phyloP scores from a whole-genome alignment of 805 yeast species.

The Sugiyamaella valdiviana region DNA sequence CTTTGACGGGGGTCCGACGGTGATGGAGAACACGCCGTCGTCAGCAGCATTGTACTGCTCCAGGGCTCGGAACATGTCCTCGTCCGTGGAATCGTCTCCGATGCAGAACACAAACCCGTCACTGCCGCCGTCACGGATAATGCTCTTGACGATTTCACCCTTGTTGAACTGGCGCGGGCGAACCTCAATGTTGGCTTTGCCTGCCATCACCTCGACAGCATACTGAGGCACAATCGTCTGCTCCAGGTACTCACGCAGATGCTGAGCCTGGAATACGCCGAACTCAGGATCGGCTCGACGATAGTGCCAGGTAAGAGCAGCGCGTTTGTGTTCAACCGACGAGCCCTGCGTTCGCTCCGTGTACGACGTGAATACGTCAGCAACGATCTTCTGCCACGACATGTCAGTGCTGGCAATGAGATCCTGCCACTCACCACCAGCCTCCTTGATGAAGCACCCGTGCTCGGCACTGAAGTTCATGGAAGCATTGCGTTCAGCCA shows the following conservation, averaged over 20 bases:
- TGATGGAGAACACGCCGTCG: constrained; percentile 68
- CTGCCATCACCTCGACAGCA: constrained; percentile 93
- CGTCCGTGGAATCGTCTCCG: constrained; percentile 97
- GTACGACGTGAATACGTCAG: constrained; percentile 61
- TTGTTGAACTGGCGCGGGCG: constrained; percentile 91
- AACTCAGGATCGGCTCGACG: constrained; percentile 90
- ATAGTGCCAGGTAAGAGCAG: constrained; percentile 97
- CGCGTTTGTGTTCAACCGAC: constrained; percentile 77
- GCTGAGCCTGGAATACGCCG: constrained; percentile 79
- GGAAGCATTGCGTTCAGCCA: constrained; percentile 55
- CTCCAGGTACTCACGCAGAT: constrained; percentile 59
- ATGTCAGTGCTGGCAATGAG: constrained; percentile 77
- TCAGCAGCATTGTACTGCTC: constrained; percentile 28
- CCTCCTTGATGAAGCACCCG: constrained; percentile 85
- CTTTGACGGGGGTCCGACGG: constrained; percentile 90
- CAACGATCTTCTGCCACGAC: constrained; percentile 90
- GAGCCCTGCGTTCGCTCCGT: constrained; percentile 92
- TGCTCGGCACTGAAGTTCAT: constrained; percentile 94
- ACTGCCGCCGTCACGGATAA: constrained; percentile 47
- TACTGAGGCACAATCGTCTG: constrained; percentile 53
- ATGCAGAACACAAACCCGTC: constrained; percentile 78
- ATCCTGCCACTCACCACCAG: constrained; percentile 74
- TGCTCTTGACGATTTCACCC: constrained; percentile 87
- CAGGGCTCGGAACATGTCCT: constrained; percentile 88
- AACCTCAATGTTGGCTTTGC: constrained; percentile 97